A percentile compares a stretch with the other conserved stretches of the same genome.
Evolutionary conservation across 306 rosid species (phyloP).

Genomic region (Betula pendula): DNA sequence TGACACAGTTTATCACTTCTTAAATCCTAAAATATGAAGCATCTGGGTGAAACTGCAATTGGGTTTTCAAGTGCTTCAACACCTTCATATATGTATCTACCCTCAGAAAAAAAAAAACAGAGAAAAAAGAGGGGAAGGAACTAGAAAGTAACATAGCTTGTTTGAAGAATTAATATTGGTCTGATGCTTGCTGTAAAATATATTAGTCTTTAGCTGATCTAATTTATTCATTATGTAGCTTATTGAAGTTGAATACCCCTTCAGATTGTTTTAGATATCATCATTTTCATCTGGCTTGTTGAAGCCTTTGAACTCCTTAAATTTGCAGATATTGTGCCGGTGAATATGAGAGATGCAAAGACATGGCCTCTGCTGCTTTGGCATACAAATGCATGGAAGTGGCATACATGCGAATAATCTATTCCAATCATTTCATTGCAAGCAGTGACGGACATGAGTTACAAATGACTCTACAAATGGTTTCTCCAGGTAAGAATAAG

Average conservation of each 20-base stretch:
- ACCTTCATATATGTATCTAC: not conserved
- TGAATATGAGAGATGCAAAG: constrained; percentile 7
- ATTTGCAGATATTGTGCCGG: not conserved
- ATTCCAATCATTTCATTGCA: not conserved
- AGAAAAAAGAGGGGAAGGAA: not conserved
- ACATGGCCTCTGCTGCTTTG: constrained; percentile 1
- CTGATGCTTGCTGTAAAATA: not conserved
- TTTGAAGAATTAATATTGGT: too few species aligned
- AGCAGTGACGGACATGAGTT: constrained; percentile 1
- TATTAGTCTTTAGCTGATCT: not conserved
- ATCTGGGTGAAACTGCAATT: not conserved
- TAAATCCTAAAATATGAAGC: not conserved
- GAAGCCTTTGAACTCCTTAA: not conserved
- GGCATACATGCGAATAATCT: constrained; percentile 3
- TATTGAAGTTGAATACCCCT: not conserved
- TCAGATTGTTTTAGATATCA: not conserved
- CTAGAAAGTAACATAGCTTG: not conserved
- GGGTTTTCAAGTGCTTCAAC: not conserved
- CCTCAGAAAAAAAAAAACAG: not conserved
- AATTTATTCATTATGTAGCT: not conserved
- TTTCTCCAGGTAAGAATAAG: constrained; percentile 6
- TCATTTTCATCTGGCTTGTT: not conserved
- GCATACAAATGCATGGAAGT: constrained; percentile 18
- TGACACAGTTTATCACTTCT: not conserved
- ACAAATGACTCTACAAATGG: not conserved